Base-by-base conservation (phyloP, 179 eudicot species). In the Gypsophila paniculata region DNA sequence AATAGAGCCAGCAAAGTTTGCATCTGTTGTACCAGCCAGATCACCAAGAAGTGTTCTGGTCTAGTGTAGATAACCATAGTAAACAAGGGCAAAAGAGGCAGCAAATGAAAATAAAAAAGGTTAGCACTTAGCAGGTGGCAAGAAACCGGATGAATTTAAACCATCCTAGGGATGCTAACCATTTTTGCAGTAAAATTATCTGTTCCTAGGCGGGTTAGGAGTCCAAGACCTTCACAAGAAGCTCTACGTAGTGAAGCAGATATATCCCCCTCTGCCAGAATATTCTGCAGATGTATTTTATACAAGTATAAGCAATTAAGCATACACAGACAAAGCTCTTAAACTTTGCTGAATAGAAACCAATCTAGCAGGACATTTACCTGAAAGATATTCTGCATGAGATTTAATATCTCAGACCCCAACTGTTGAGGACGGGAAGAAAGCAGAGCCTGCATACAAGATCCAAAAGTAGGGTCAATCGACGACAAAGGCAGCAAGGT, bases 161-260 rank as follows among this genome's bases (percentile, higher is more conserved):
- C 49, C 21, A 34, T 44, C 65, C 61, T 6, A 36, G 52, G 54
- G 42, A 72, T 51, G 81, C 96, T 78, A 38, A 94, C 99, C 95
- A 92, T 80, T 81, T 91, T 90, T 74, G 95, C 99, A 21, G 97
- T 88, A 75, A 87, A 90, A 1, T 75, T 79, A 83, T 91, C 99
- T 83, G 81, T 86, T 79, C 96, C 97, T 52, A 94, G 92, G 72
- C 99, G 91, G 74, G 96, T 87, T 82, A 92, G 79, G 73, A 92
- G 79, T 61, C 99, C 99, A 82, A 94, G 96, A 70, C 97, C 96
- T 87, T 92, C 99, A 61, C 96, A 84, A 68, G 93, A 87, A 74
- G 97, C 99, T 84, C 99, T 88, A 34, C 99, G 96, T 75, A 89
- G 85, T 62, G 97, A 84, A 77, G 92, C 85, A 80, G 90, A 86